Percentiles rank a stretch among this genome's conserved stretches.
Conservation (phyloP, 2,329 filamentous ascomycete species). For the Phialophora macrospora region DNA sequence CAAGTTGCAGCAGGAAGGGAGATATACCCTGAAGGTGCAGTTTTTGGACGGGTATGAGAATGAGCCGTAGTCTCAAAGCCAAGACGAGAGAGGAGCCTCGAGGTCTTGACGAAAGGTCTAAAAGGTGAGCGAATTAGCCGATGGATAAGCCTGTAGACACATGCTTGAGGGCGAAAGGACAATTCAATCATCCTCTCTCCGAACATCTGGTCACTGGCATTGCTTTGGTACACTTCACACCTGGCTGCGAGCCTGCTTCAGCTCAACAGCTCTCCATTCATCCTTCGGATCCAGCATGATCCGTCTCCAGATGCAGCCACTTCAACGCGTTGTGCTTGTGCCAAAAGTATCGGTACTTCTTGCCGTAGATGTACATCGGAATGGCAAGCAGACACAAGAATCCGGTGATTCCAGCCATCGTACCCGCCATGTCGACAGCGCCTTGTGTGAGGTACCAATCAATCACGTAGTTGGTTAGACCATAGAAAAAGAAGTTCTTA, state of each 20-base stretch:
- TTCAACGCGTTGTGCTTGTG: slow-evolving; percentile 29
- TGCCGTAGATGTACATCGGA: slow-evolving; percentile 46
- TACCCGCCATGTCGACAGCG: slow-evolving; percentile 43
- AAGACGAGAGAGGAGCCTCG: neutral
- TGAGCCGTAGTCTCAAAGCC: slow-evolving; percentile 22
- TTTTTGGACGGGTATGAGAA: slow-evolving; percentile 33
- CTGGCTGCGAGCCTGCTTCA: neutral
- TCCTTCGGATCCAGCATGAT: slow-evolving; percentile 23
- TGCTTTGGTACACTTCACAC: neutral
- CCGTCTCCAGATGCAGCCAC: slow-evolving; percentile 26
- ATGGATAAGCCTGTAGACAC: neutral
- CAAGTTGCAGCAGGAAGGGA: slow-evolving; percentile 17
- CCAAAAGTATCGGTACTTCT: slow-evolving; percentile 43
- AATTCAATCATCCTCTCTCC: neutral
- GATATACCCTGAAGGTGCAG: slow-evolving; percentile 25
- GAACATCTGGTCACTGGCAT: neutral
- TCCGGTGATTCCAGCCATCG: slow-evolving; percentile 44
- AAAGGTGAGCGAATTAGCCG: neutral
- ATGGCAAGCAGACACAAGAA: slow-evolving; percentile 44
- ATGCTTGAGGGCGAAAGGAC: neutral
- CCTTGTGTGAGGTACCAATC: slow-evolving; percentile 44
- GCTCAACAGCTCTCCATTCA: slow-evolving; percentile 1
- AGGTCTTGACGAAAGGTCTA: neutral
- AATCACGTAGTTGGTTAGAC: slow-evolving; percentile 46
- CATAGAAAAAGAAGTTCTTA: slow-evolving; percentile 38